These are phyloP conservation scores for Phialophora tarda DNA, from an alignment of 2,329 filamentous ascomycete genomes.

Conservation along the genomic window DNA sequence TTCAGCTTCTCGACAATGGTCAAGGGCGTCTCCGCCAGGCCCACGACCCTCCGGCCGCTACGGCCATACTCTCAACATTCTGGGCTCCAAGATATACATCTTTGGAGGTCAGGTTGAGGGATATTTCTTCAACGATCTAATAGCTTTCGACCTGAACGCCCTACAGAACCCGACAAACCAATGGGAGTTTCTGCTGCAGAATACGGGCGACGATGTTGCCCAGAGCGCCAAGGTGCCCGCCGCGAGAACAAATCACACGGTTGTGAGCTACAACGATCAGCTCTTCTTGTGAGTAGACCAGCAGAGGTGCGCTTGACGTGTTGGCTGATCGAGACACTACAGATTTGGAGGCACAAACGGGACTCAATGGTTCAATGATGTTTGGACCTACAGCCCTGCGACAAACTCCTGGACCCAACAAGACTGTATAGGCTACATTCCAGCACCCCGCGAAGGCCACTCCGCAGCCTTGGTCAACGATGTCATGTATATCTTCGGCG, in stretches of 20 bases:
- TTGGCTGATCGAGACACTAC: constrained; percentile 31
- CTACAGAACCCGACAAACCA: constrained; percentile 87
- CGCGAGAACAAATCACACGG: constrained; percentile 90
- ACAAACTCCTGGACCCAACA: constrained; percentile 83
- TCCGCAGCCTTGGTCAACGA: constrained; percentile 92
- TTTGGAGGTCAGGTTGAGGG: constrained; percentile 98
- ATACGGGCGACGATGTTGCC: constrained; percentile 66
- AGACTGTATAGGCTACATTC: constrained; percentile 97
- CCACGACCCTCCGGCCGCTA: constrained; percentile 88
- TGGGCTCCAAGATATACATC: constrained; percentile 95
- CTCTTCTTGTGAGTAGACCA: constrained; percentile 77
- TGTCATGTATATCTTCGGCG: constrained; percentile 99
- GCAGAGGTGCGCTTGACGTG: background rate
- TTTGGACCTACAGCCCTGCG: constrained; percentile 91
- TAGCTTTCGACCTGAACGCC: constrained; percentile 94
- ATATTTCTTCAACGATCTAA: constrained; percentile 95
- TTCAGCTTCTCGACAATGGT: constrained; percentile 95
- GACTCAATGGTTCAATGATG: constrained; percentile 97
- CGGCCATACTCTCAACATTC: constrained; percentile 92
- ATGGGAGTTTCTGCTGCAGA: constrained; percentile 90
- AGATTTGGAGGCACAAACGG: constrained; percentile 98
- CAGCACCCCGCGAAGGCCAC: constrained; percentile 89
- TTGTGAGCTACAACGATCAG: constrained; percentile 90
- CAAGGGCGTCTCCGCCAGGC: constrained; percentile 85
- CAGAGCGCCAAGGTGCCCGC: constrained; percentile 74